Percentiles rank a stretch among this genome's conserved stretches.
phyloP scores from a whole-genome alignment of 176 grass and related monocot genomes.

The Chrysopogon serrulatus region DNA sequence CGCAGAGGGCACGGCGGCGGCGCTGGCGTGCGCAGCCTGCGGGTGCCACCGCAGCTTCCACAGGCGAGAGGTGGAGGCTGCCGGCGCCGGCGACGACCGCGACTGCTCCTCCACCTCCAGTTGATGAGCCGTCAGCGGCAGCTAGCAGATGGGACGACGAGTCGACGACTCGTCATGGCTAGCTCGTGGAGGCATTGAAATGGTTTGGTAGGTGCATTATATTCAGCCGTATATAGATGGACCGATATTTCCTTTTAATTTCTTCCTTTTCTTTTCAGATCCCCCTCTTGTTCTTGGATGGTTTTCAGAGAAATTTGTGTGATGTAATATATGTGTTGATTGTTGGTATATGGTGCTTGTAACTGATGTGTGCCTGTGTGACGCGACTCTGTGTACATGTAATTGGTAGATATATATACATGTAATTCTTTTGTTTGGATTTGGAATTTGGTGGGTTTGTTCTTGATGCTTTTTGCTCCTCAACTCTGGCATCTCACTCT shows the following conservation, averaged over 20 bases:
- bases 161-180: too few species aligned
- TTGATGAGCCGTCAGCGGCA: background rate
- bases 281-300: background rate
- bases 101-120: conserved; percentile 30
- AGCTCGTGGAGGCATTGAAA: too few species aligned
- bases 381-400: too few species aligned
- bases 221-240: conserved; percentile 12
- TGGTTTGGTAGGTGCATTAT: conserved; percentile 6
- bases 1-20: conserved; percentile 29
- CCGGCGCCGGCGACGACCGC: background rate
- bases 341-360: background rate
- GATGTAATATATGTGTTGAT: conserved; percentile 3
- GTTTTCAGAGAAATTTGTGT: background rate
- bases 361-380: background rate
- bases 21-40: conserved; percentile 56
- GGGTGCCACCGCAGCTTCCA: conserved; percentile 78
- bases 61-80: conserved; percentile 51
- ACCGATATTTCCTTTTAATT: background rate
- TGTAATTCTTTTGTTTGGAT: background rate
- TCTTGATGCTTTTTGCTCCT: background rate
- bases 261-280: background rate
- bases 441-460: background rate
- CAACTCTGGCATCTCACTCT: background rate
- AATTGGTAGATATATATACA: background rate
- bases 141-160: background rate